These are phyloP conservation scores for Metschnikowia anglica DNA, from an alignment of 805 yeast species.

Conservation along the genomic window DNA sequence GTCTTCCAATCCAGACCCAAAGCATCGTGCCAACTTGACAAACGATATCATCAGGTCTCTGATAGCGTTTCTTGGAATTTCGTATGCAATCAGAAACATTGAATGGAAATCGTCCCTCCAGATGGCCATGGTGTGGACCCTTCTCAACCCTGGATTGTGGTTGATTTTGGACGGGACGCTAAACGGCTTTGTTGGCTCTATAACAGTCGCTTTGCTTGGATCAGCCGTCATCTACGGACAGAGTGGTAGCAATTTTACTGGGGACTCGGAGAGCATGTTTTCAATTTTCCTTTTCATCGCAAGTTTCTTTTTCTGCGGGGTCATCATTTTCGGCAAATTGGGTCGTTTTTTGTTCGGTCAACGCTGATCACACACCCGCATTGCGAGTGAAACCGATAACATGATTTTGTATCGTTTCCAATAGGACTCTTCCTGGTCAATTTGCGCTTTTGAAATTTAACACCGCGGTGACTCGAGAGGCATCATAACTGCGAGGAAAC, in stretches of 20 bases:
- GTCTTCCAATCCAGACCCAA: constrained; percentile 40
- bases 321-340: constrained; percentile 65
- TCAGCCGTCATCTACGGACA: constrained; percentile 33
- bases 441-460: too few relatives aligned
- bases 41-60: constrained; percentile 43
- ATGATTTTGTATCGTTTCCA: not conserved
- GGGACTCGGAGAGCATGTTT: constrained; percentile 28
- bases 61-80: constrained; percentile 67
- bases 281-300: constrained; percentile 56
- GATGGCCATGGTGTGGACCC: constrained; percentile 61
- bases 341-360: constrained; percentile 53
- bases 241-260: constrained; percentile 23
- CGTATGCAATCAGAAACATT: constrained; percentile 65
- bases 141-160: constrained; percentile 68
- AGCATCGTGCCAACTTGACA: constrained; percentile 29
- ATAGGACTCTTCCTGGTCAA: not conserved
- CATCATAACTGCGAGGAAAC: too few relatives aligned
- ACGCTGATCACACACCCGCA: too few relatives aligned
- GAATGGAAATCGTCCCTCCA: constrained; percentile 70
- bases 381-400: not conserved
- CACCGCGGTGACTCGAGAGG: too few relatives aligned
- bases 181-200: constrained; percentile 48
- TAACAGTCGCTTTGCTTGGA: constrained; percentile 31
- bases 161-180: constrained; percentile 58
- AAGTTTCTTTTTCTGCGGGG: constrained; percentile 65